Conservation (phyloP, 306 rosid species). For the Sicyos edulis region DNA sequence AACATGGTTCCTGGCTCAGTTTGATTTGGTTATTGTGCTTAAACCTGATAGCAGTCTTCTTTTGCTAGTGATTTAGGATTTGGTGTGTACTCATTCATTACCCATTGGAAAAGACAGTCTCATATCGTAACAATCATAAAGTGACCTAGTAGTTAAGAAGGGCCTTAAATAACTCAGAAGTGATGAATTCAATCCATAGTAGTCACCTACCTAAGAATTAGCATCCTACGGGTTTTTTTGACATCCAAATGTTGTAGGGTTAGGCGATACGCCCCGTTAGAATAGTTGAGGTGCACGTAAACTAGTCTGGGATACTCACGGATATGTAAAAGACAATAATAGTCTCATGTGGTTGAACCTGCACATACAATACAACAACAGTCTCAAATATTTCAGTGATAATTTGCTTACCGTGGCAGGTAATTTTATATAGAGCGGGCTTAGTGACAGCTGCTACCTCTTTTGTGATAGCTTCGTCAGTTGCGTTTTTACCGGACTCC, state of each 20-base stretch:
- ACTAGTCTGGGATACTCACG: too few species aligned
- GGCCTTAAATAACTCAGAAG: too few species aligned
- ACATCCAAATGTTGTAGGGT: too few species aligned
- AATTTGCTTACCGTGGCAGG: constrained; percentile 40
- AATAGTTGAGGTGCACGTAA: too few species aligned
- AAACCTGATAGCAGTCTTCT: background rate
- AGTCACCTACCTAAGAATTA: too few species aligned
- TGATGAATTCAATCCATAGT: too few species aligned
- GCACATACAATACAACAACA: background rate
- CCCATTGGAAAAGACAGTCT: constrained; percentile 12
- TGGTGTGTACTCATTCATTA: background rate
- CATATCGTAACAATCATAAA: too few species aligned
- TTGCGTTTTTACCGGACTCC: constrained; percentile 52
- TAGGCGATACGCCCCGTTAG: too few species aligned
- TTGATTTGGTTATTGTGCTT: background rate
- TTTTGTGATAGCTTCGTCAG: constrained; percentile 57
- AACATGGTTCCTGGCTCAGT: background rate
- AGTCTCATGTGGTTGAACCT: constrained; percentile 5
- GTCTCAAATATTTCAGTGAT: constrained; percentile 13
- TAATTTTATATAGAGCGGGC: constrained; percentile 69
- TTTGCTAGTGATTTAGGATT: background rate
- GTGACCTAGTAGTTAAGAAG: too few species aligned
- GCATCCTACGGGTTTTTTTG: too few species aligned
- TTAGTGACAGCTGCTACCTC: constrained; percentile 77
- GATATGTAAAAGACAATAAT: too few species aligned